Base-by-base conservation (phyloP, 352 stramenopile genomes). In the Bremia lactucae region DNA sequence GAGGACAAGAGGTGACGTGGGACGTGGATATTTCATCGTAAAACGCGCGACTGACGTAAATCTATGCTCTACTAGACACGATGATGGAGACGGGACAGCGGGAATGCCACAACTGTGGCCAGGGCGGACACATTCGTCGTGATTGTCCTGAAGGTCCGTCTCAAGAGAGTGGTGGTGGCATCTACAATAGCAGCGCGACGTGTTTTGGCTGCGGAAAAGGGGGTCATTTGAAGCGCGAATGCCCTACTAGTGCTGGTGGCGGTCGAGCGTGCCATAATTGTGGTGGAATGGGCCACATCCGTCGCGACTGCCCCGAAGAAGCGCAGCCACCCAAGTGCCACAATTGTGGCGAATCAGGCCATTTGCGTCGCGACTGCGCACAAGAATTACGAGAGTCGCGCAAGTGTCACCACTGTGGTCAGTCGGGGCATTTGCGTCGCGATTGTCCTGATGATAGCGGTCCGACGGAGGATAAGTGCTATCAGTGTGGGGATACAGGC, bases 201-300 rank as follows among this genome's bases (percentile, higher is more conserved):
- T 89, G 77, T 65, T 89, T 86, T 49, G 62, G 59, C 55, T 89
- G 77, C 59, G 74, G 74, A 62, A 87, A 89, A 67, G 47, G 52
- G 10, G 77, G 77, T 37, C 77, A 89, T 68, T 42, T 89, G 38
- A 89, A 87, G 72, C 77, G 77, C 36, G 74, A 89, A 57, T 89
- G 77, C 68, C 73, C 77, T 29, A 71, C 55, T 9, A 54, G 33
- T 20, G 22, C 51, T 16, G 57, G 59, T 44, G n/a, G n/a, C n/a
- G 68, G 61, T 49, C 78, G 78, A 33, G 63, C 72, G 34, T 90
- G 78, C 72, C 78, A 90, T 65, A 87, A 87, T 65, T 90, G 78
- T 56, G 78, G 78, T 55, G 65, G 84, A 46, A 39, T 62, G 6
- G 78, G 70, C 49, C 78, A 90, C 72, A 67, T 87, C 45, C 78